Evolutionary conservation across 768 basidiomycete species (phyloP), one percentile per base, ranked within the genome.

Genomic region (Naganishia antarctica): DNA sequence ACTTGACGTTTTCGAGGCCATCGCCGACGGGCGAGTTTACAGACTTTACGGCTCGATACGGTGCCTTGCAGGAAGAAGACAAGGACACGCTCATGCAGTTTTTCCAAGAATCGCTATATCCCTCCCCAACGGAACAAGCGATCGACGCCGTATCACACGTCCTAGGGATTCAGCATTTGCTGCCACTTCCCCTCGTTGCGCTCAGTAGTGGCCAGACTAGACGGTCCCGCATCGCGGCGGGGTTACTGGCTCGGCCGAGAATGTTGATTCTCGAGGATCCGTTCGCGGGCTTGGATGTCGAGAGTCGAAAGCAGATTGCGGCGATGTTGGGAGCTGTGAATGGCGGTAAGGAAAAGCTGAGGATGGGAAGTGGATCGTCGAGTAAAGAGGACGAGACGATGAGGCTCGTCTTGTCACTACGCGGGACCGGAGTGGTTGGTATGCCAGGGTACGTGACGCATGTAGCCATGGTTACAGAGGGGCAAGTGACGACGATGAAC

Each of bases 171-270:
- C 73, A 76, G 1, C 69, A 80, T 4, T 77, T 93, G 26, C 79
- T 98, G n/a, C 87, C 92, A 71, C 72, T 94, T 5, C 94, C 94
- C 0, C 74, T 89, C 4, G 81, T 97, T 8, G 89, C 89, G 0
- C 75, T 98, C 58, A 90, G 88, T 67, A 94, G 93, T 71, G 94
- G 94, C 0, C 93, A 99, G 80, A 97, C 87, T 31, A 80, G 93
- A 41, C 80, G 90, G 18, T 91, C 91, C 5, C 80, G 92, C 47
- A 88, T 99, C 49, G 81, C 89, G 9, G 84, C 86, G 68, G 88
- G 89, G 0, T 76, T 97, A 9, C 73, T 97, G 32, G 79, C 76
- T 18, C 81, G 83, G 47, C 90, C 91, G 0, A 82, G 86, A 66
- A 73, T 97, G 21, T 73, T 97, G 25, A 76, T 98, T 7, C 81